Evolutionary conservation across 2,329 filamentous ascomycete genomes (phyloP).

Genomic region (Ophiobolus disseminans): DNA sequence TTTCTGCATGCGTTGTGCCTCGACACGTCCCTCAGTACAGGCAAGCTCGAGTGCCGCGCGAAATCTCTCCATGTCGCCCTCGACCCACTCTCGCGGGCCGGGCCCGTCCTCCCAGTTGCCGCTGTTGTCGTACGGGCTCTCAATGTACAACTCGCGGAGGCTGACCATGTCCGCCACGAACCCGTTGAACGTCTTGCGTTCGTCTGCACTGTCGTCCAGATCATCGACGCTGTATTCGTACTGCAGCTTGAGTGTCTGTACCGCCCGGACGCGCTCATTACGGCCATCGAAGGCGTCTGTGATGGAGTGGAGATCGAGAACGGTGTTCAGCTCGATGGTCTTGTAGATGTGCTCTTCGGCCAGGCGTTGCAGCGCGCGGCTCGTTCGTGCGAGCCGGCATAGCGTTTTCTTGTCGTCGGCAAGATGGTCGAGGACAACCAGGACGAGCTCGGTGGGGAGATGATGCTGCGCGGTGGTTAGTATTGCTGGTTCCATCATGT

Average conservation of each 20-base stretch:
- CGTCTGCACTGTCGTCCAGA: constrained; percentile 27
- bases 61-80: constrained; percentile 44
- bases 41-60: constrained; percentile 33
- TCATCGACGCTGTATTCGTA: constrained; percentile 32
- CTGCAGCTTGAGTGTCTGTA: constrained; percentile 43
- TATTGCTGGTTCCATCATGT: constrained; percentile 27
- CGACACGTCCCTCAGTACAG: constrained; percentile 24
- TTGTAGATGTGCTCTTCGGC: constrained; percentile 44
- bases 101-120: constrained; percentile 33
- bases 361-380: constrained; percentile 37
- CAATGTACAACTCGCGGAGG: constrained; percentile 41
- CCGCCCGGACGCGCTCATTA: constrained; percentile 33
- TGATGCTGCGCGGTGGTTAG: constrained; percentile 19
- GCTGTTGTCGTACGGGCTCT: constrained; percentile 45
- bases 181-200: constrained; percentile 36
- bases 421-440: constrained; percentile 38
- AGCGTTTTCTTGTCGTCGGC: constrained; percentile 29
- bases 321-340: constrained; percentile 36
- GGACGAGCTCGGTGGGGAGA: constrained; percentile 40
- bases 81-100: constrained; percentile 40
- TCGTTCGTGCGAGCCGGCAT: constrained; percentile 38
- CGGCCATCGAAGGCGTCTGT: constrained; percentile 32
- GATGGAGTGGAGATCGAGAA: constrained; percentile 34
- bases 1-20: constrained; percentile 20
- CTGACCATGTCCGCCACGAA: constrained; percentile 39